Base-by-base conservation (phyloP, 352 stramenopile species). In the Plasmopara halstedii region DNA sequence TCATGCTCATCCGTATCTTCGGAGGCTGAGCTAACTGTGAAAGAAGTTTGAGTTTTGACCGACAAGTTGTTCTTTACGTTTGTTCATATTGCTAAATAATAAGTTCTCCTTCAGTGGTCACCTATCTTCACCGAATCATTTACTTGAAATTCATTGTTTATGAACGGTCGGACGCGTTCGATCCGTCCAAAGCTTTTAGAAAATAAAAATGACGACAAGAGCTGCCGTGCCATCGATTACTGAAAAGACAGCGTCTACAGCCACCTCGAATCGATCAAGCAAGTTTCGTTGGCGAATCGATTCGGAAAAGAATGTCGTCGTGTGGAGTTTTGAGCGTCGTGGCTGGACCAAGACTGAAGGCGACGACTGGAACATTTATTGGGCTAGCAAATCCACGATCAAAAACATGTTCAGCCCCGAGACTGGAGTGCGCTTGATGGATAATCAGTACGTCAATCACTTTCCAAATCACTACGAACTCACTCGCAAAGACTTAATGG, bases 361-460 rank as follows among this genome's bases (percentile, higher is more conserved):
- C 4, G 79, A 93, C 43, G 88, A 97, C 72, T 96, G 88, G 88
- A 94, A 97, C 60, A 74, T 97, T 47, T 97, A 94, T 66, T 97
- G 88, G 88, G 88, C 87, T 33, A 94, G 70, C 54, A 94, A 96
- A 40, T 62, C 66, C 14, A 91, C 64, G 20, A 85, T 96, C 52
- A 94, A 90, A 61, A 76, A 52, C 38, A 70, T 96, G 25, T 95
- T 96, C 57, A 95, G 94, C 49, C 80, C 83, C 1, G 87, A 96
- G 53, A 94, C 58, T 22, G 70, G 73, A 14, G 27, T 67, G 25
- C 78, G 71, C 0, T 55, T 88, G 14, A 64, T 77, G 6, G 75
- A 88, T 26, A 70, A 70, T 0, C 78, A 88, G 53, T 85, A 85
- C 36, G 59, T 89, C n/a, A 87, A 87, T 51, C 78, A 89, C 46